phyloP scores from a whole-genome alignment of 1,139 yeast species.

The Scheffersomyces stambukii region DNA sequence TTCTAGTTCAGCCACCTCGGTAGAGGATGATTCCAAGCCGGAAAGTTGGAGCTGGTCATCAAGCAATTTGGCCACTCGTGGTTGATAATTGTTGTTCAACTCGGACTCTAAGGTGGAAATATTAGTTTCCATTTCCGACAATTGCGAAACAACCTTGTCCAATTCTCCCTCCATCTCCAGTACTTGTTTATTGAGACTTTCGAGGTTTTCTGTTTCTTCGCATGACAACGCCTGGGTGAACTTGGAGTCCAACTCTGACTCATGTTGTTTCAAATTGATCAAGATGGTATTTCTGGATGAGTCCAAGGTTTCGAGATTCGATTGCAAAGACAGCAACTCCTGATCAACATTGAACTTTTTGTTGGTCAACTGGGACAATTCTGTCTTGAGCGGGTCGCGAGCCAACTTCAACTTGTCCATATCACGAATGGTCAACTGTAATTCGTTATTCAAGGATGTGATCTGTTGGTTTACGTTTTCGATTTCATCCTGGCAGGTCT shows the following conservation, averaged over 20 bases:
- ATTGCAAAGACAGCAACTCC: slow-evolving; percentile 27
- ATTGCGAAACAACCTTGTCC: slow-evolving; percentile 36
- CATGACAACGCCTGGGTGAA: slow-evolving; percentile 52
- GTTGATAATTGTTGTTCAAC: slow-evolving; percentile 45
- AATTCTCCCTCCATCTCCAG: slow-evolving; percentile 37
- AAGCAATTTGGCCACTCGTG: slow-evolving; percentile 13
- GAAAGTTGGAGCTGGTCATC: slow-evolving; percentile 6
- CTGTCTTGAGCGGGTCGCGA: slow-evolving; percentile 42
- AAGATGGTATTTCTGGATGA: slow-evolving; percentile 23
- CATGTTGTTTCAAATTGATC: slow-evolving; percentile 33
- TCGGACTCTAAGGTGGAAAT: slow-evolving; percentile 55
- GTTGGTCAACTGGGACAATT: slow-evolving; percentile 37
- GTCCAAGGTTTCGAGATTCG: slow-evolving; percentile 18
- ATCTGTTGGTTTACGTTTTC: slow-evolving; percentile 23
- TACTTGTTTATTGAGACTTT: slow-evolving; percentile 34
- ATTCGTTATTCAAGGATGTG: slow-evolving; percentile 34
- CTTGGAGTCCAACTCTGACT: slow-evolving; percentile 48
- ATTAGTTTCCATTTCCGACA: slow-evolving; percentile 48
- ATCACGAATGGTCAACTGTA: slow-evolving; percentile 41
- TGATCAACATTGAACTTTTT: slow-evolving; percentile 41
- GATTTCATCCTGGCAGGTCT: slow-evolving; percentile 18
- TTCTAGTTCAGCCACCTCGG: slow-evolving; percentile 37
- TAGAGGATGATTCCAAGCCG: slow-evolving; percentile 20
- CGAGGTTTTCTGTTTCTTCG: slow-evolving; percentile 35
- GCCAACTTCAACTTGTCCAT: slow-evolving; percentile 30